These are phyloP conservation scores for Entoloma clypeatum DNA, from an alignment of 1,284 basidiomycete genomes.

Conservation along the genomic window DNA sequence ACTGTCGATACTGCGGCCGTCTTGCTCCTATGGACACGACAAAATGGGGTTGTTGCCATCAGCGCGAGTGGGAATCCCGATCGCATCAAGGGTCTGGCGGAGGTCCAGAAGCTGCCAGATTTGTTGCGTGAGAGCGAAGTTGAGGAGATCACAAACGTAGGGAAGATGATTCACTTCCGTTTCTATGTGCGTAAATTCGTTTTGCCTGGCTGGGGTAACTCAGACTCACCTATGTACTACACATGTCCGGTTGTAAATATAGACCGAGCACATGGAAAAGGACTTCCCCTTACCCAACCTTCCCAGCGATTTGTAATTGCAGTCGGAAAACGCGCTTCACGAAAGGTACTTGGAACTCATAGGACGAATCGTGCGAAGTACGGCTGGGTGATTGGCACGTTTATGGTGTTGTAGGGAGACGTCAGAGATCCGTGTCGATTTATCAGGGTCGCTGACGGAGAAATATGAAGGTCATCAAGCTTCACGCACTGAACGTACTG, in stretches of 20 bases:
- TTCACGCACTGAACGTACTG: too few species aligned
- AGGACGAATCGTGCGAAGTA: too few species aligned
- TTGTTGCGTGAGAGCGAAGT: conserved; percentile 39
- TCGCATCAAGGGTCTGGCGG: conserved; percentile 43
- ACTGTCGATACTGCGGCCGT: conserved; percentile 27
- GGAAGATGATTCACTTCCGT: conserved; percentile 44
- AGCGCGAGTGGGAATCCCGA: conserved; percentile 32
- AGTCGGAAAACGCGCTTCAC: not conserved
- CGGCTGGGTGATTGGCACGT: too few species aligned
- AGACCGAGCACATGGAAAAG: conserved; percentile 32
- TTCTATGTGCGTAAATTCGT: conserved; percentile 27
- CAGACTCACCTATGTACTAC: not conserved
- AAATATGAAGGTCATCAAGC: too few species aligned
- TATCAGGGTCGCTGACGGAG: too few species aligned
- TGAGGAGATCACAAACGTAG: conserved; percentile 43
- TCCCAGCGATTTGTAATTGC: conserved; percentile 17
- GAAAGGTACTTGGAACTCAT: not conserved
- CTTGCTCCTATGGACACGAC: conserved; percentile 30
- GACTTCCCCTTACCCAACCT: conserved; percentile 30
- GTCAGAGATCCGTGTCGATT: too few species aligned
- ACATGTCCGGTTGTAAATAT: conserved; percentile 1
- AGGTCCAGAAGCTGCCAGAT: conserved; percentile 33
- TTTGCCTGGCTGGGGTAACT: not conserved
- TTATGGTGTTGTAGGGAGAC: too few species aligned
- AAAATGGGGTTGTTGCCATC: conserved; percentile 15